Evolutionary conservation across 306 rosid genomes (phyloP), one percentile per base, ranked within the genome.

Genomic region (Gynostemma pentaphyllum): DNA sequence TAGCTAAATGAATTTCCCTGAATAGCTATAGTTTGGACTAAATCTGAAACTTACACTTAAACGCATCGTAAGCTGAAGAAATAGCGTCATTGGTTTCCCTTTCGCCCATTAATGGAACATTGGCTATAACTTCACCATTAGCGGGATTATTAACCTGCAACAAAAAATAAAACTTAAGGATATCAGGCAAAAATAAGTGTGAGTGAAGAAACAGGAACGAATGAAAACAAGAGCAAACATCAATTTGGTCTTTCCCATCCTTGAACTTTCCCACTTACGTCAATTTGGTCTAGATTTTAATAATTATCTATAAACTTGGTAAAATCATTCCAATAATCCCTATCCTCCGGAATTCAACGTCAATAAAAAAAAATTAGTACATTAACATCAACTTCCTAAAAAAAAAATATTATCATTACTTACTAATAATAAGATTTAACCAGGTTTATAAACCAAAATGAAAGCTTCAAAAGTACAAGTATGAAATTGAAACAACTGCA

Each of bases 31-130:
- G 19, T 60, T 10, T 3, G 15, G 44, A 70, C 50, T 27, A 53
- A n/a, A 51, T 62, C 52, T 66, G 70, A 77, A 74, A 65, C 40
- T 13, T 82, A 88, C 99, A 76, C 64, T 66, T 41, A 75, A 64
- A 92, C 26, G 99, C 94, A 22, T 72, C 80, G 59, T 67, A 71
- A 46, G 99, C 99, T 49, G 99, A 83, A 61, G 94, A 82, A 78
- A 92, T 88, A 19, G 99, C 99, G 84, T 88, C 96, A 44, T 82
- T 77, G 3, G 99, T 86, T 81, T 92, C 99, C 66, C 59, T 88
- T 66, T 62, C 81, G 50, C 96, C 96, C 97, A 92, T 88, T 83
- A 80, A 87, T 37, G 99, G 76, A 23, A 92, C 85, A 57, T 87
- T 82, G 70, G 86, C 79, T 71, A 92, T 80, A 63, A 89, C 83